A percentile compares a stretch with the other conserved stretches of the same genome.
Conservation (phyloP, 2,329 filamentous ascomycete species). For the Fusarium xyrophilum region DNA sequence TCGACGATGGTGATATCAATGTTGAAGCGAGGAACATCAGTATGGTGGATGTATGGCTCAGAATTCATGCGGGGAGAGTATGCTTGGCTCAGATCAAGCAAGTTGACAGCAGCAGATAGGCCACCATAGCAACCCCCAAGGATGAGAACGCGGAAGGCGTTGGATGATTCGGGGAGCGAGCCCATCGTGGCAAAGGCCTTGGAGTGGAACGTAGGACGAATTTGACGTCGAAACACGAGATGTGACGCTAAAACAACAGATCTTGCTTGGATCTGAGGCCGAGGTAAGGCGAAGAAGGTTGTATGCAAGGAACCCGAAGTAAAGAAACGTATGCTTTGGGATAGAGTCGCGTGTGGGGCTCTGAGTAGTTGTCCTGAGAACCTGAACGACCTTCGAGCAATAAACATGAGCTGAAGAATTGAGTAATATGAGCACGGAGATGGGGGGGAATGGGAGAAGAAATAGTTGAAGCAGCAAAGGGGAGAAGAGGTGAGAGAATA, state of each 20-base stretch:
- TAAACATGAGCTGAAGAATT: slow-evolving; percentile 33
- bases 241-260: background rate
- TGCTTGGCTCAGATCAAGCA: slow-evolving; percentile 70
- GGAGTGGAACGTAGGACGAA: slow-evolving; percentile 6
- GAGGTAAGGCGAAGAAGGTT: slow-evolving; percentile 3
- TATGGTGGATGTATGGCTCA: slow-evolving; percentile 49
- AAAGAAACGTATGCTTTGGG: slow-evolving; percentile 9
- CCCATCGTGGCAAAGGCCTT: slow-evolving; percentile 41
- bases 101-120: slow-evolving; percentile 69
- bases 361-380: slow-evolving; percentile 21
- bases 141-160: slow-evolving; percentile 65
- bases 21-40: slow-evolving; percentile 56
- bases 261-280: slow-evolving; percentile 3
- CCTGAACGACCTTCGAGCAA: slow-evolving; percentile 20
- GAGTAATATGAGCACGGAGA: background rate
- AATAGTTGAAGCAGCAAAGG: background rate
- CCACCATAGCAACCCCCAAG: slow-evolving; percentile 78
- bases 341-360: slow-evolving; percentile 9
- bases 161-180: slow-evolving; percentile 39
- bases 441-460: background rate
- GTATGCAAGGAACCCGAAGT: slow-evolving; percentile 4
- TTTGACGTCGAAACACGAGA: slow-evolving; percentile 4
- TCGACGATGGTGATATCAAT: slow-evolving; percentile 78
- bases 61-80: slow-evolving; percentile 55
- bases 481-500: background rate